Percentiles rank a stretch among this genome's conserved stretches.
Conservation (phyloP, 2,329 filamentous ascomycete genomes). For the Fusarium redolens region DNA sequence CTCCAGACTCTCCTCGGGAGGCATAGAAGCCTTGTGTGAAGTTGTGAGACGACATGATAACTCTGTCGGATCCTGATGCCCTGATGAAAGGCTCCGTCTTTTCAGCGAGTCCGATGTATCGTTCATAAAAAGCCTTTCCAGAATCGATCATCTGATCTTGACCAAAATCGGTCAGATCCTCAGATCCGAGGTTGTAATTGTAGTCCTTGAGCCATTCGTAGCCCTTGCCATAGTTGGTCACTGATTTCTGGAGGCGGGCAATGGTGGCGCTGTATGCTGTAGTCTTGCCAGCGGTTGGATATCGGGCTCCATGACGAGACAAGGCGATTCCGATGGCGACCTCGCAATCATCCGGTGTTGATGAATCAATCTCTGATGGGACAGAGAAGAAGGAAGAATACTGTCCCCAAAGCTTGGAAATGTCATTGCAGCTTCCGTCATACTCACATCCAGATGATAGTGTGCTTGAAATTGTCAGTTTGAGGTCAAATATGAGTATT, state of each 20-base stretch:
- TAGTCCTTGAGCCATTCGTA: slow-evolving; percentile 80
- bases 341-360: slow-evolving; percentile 74
- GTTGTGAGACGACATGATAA: slow-evolving; percentile 78
- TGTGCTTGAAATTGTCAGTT: slow-evolving; percentile 13
- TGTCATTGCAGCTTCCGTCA: slow-evolving; percentile 61
- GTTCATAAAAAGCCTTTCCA: slow-evolving; percentile 78
- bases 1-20: slow-evolving; percentile 50
- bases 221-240: slow-evolving; percentile 67
- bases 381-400: slow-evolving; percentile 88
- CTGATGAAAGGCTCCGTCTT: slow-evolving; percentile 75
- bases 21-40: slow-evolving; percentile 80
- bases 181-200: slow-evolving; percentile 75
- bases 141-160: slow-evolving; percentile 77
- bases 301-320: slow-evolving; percentile 85
- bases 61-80: slow-evolving; percentile 75
- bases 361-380: slow-evolving; percentile 70
- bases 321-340: slow-evolving; percentile 85
- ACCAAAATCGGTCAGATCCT: slow-evolving; percentile 76
- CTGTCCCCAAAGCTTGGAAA: slow-evolving; percentile 81
- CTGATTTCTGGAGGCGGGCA: slow-evolving; percentile 69
- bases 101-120: slow-evolving; percentile 73
- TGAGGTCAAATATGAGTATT: not conserved
- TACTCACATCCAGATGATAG: slow-evolving; percentile 40
- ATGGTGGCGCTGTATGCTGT: slow-evolving; percentile 72
- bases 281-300: slow-evolving; percentile 79